A percentile compares a stretch with the other conserved stretches of the same genome.
These are phyloP conservation scores for Aspergillus carbonarius DNA, from an alignment of 2,329 filamentous ascomycete species.

Conservation along the genomic window DNA sequence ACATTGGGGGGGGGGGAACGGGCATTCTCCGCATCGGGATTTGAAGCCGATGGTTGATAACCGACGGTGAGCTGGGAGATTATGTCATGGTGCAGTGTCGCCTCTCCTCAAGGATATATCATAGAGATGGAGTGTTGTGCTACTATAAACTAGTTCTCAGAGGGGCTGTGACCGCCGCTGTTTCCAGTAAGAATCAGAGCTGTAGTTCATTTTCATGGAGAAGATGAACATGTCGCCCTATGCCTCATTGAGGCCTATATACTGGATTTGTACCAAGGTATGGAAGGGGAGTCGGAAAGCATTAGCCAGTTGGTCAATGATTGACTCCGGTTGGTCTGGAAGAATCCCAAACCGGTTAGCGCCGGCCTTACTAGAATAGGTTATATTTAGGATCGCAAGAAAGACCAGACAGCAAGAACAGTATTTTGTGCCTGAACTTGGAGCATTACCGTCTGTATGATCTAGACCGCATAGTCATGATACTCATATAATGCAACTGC, in stretches of 20 bases:
- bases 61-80: not conserved
- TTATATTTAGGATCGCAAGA: not conserved
- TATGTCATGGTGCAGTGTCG: not conserved
- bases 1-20: constrained; percentile 13
- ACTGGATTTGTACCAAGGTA: too few relatives aligned
- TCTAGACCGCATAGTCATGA: not conserved
- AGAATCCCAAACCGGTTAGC: not conserved
- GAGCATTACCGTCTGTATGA: not conserved
- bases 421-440: not conserved
- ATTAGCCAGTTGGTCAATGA: not conserved
- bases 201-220: too few relatives aligned
- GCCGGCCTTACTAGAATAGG: not conserved
- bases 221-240: too few relatives aligned
- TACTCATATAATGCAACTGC: not conserved
- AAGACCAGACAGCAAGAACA: not conserved
- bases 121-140: not conserved
- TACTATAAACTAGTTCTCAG: not conserved
- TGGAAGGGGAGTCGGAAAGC: not conserved
- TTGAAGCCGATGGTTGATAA: constrained; percentile 14
- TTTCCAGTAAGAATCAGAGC: too few relatives aligned
- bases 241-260: too few relatives aligned
- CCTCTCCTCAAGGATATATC: not conserved
- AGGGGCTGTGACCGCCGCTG: too few relatives aligned
- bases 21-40: constrained; percentile 16
- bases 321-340: not conserved